Percentiles rank a stretch among this genome's conserved stretches.
Evolutionary conservation across 176 grass and related monocot species (phyloP).

Genomic region (Oryza rufipogon): DNA sequence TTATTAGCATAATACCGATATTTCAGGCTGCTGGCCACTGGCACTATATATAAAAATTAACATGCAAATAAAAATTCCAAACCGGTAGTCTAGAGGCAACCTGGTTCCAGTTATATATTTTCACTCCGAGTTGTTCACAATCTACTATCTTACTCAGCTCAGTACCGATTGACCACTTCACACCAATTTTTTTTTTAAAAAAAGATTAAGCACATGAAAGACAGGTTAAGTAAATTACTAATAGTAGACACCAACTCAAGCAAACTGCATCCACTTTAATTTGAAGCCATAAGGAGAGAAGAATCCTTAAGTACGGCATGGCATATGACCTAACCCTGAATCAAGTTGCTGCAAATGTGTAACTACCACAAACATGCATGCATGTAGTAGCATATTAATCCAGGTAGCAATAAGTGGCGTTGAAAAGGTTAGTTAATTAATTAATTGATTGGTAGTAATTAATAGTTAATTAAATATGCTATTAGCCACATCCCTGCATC

Average conservation of each 20-base stretch:
- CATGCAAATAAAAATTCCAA: background rate
- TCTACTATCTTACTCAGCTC: background rate
- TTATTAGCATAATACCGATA: background rate
- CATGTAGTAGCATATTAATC: slow-evolving; percentile 10
- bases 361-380: background rate
- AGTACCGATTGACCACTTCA: background rate
- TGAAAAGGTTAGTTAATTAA: slow-evolving; percentile 19
- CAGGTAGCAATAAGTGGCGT: slow-evolving; percentile 36
- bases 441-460: background rate
- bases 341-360: slow-evolving; percentile 28
- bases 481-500: slow-evolving; percentile 29
- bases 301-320: slow-evolving; percentile 37
- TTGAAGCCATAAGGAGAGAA: background rate
- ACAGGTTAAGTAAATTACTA: slow-evolving; percentile 5
- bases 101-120: slow-evolving; percentile 26
- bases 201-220: background rate
- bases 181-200: background rate
- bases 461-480: slow-evolving; percentile 23
- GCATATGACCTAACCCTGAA: slow-evolving; percentile 32
- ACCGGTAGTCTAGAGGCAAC: background rate
- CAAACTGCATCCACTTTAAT: slow-evolving; percentile 9
- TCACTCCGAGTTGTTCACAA: background rate
- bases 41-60: background rate
- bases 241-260: slow-evolving; percentile 7
- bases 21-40: background rate